Percentiles rank a stretch among this genome's conserved stretches.
phyloP scores from a whole-genome alignment of 78 protist genomes.

The Dictyostelium purpureum region DNA sequence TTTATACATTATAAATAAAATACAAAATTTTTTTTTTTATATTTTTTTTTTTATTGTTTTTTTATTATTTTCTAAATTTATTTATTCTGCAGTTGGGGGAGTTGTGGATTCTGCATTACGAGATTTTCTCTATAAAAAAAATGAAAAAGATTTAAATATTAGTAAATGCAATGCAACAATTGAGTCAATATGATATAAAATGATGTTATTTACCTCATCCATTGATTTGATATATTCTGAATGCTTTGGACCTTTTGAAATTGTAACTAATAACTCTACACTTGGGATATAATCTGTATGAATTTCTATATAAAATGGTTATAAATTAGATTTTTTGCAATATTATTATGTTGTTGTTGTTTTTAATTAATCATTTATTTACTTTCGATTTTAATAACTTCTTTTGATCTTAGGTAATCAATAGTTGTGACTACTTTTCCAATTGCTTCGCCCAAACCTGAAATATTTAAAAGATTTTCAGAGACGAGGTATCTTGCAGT shows the following conservation, averaged over 20 bases:
- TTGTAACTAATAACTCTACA: constrained; percentile 55
- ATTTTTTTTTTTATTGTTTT: not conserved
- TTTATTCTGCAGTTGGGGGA: not conserved
- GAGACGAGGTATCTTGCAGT: constrained; percentile 56
- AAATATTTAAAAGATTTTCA: constrained; percentile 38
- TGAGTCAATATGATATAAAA: not conserved
- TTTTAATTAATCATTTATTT: not conserved
- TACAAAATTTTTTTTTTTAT: not conserved
- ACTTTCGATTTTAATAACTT: constrained; percentile 38
- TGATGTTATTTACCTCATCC: constrained; percentile 40
- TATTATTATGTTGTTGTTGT: too few relatives aligned
- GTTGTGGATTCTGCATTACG: not conserved
- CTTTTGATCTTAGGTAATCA: constrained; percentile 25
- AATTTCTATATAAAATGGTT: constrained; percentile 7
- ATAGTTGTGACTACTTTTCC: constrained; percentile 53
- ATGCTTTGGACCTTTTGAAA: constrained; percentile 43
- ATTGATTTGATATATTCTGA: constrained; percentile 62
- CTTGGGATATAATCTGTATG: constrained; percentile 38
- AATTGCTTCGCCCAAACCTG: constrained; percentile 68
- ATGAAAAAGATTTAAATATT: too few relatives aligned
- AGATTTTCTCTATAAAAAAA: not conserved
- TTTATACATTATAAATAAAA: not conserved
- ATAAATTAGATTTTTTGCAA: not conserved
- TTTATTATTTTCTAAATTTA: not conserved
- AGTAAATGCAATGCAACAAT: not conserved